Conservation (phyloP, 2,329 filamentous ascomycete genomes). For the Fusarium sp. region DNA sequence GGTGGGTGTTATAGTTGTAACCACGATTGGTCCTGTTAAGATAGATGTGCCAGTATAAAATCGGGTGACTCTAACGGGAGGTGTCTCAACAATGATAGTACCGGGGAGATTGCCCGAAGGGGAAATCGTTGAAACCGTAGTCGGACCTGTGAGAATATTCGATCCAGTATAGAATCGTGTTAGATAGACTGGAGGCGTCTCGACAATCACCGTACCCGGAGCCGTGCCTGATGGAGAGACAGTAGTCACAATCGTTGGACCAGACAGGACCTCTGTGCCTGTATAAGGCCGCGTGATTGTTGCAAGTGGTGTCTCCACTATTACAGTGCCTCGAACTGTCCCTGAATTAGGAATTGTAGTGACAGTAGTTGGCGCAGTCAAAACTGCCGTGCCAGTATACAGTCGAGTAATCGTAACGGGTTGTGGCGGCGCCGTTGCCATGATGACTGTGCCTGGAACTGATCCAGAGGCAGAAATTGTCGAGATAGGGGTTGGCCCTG, state of each 20-base stretch:
- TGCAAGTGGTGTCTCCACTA: not conserved
- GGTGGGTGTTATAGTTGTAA: not conserved
- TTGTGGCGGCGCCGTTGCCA: not conserved
- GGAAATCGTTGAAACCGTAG: not conserved
- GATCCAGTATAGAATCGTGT: not conserved
- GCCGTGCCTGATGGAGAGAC: not conserved
- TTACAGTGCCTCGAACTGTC: not conserved
- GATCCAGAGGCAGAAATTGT: not conserved
- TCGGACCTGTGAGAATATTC: not conserved
- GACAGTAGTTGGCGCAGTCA: not conserved
- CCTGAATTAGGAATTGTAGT: not conserved
- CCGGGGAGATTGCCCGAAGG: not conserved
- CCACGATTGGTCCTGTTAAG: not conserved
- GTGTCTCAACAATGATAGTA: constrained; percentile 3
- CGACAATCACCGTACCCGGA: not conserved
- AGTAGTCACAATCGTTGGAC: not conserved
- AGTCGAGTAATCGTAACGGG: not conserved
- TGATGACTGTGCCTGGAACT: not conserved
- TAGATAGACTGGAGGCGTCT: not conserved
- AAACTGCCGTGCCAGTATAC: not conserved
- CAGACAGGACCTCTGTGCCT: not conserved
- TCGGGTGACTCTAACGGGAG: not conserved
- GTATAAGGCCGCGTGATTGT: constrained; percentile 1
- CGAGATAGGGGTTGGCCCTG: not conserved
- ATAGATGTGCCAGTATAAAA: not conserved